phyloP scores from a whole-genome alignment of 2,329 filamentous ascomycete genomes.

The Botrytis medusae region DNA sequence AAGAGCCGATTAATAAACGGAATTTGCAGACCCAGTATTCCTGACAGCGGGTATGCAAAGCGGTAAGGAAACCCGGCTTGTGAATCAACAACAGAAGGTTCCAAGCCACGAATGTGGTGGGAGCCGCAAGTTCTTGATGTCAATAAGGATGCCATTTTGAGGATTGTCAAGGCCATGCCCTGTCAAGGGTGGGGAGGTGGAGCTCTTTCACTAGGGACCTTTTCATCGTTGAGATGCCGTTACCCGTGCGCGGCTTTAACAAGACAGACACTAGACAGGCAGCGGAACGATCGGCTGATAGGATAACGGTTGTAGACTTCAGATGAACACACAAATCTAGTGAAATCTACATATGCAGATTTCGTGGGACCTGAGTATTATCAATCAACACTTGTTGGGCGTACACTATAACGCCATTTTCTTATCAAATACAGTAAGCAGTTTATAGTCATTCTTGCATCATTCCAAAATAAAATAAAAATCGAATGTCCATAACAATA shows the following conservation, averaged over 20 bases:
- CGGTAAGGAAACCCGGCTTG: slow-evolving; percentile 8
- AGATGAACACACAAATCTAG: not conserved
- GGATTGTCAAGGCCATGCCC: not conserved
- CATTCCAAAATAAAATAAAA: not conserved
- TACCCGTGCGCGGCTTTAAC: not conserved
- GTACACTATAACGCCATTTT: not conserved
- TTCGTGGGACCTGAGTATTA: not conserved
- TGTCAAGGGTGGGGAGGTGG: not conserved
- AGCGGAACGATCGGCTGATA: slow-evolving; percentile 7
- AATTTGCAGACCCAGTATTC: not conserved
- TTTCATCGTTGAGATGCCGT: not conserved
- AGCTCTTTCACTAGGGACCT: not conserved
- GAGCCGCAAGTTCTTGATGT: not conserved
- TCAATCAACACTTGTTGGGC: not conserved
- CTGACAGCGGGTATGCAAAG: not conserved
- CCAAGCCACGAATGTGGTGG: not conserved
- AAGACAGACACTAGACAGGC: not conserved
- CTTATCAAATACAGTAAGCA: not conserved
- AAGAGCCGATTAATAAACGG: not conserved
- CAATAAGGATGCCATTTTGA: not conserved
- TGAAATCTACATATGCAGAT: not conserved
- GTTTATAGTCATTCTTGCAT: not conserved
- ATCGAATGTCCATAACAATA: not conserved
- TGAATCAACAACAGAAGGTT: not conserved
- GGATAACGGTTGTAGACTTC: not conserved